phyloP scores from a whole-genome alignment of 179 eudicot species.

The Camellia oleifera region DNA sequence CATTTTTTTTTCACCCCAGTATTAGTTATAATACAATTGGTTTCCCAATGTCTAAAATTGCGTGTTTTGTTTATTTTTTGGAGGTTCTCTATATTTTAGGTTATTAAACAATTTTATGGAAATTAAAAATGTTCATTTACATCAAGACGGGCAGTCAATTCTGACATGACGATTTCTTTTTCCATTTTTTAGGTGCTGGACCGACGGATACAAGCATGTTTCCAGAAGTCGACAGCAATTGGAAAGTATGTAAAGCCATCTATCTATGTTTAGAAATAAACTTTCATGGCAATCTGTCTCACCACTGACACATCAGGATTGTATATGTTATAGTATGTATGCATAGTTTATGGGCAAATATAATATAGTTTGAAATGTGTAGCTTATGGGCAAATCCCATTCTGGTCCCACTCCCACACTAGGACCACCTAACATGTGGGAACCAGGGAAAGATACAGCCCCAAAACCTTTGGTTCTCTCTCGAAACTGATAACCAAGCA shows the following conservation, averaged over 20 bases:
- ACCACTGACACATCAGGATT: not conserved
- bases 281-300: not conserved
- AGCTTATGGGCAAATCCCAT: not conserved
- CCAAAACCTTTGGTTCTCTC: too few species aligned
- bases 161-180: not conserved
- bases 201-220: constrained; percentile 63
- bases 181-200: constrained; percentile 42
- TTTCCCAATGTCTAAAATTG: not conserved
- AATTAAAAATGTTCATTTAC: not conserved
- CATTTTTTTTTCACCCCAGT: not conserved
- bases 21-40: not conserved
- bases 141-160: not conserved
- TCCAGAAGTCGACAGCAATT: constrained; percentile 80
- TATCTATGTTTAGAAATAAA: not conserved
- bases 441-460: too few species aligned
- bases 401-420: not conserved
- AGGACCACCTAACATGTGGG: not conserved
- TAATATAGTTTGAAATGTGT: not conserved
- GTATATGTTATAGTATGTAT: not conserved
- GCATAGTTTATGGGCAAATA: not conserved
- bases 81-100: not conserved
- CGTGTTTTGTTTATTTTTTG: constrained; percentile 2
- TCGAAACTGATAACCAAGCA: not conserved
- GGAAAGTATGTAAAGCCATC: constrained; percentile 58
- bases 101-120: not conserved